Base-by-base conservation (phyloP, 345 rosid species). In the Sisymbrium irio region DNA sequence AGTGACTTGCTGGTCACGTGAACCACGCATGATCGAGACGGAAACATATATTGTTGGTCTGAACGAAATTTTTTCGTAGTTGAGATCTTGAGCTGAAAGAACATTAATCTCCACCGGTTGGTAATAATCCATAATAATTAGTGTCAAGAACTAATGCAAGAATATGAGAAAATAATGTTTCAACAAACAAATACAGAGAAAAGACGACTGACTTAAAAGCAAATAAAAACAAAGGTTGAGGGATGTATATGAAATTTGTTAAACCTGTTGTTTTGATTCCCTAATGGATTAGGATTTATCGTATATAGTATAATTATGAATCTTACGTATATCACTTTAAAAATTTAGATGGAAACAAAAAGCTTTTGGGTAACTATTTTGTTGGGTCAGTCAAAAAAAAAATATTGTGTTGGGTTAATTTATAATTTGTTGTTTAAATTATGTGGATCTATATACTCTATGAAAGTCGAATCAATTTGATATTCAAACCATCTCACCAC, bases 11-110 rank as follows among this genome's bases (percentile, higher is more conserved):
- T 60, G 14, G 69, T 61, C 74, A 51, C 57, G 69, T 53, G 79
- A 75, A 32, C 79, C 79, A 3, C 79, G 58, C 1, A 74, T 68
- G 32, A 75, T 64, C 4, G 74, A 75, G 41, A 68, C 79, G 0
- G 69, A 51, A 41, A 51, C 74, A 61, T 68, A 68, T n/a, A 75
- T 41, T 2, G 62, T 9, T 75, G 79, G 74, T 68, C 56, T 67
- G 69, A 75, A 49, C 32, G 67, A 33, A 51, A 25, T 57, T 47
- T 75, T 75, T 40, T 51, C 25, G 37, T 69, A 67, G 64, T 61
- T 22, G 56, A 75, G 79, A 53, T 60, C 40, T 75, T 75, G 69
- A 7, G 79, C 74, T 2, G 74, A 75, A 9, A 75, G 33, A 51
- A 75, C 10, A 56, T 61, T 51, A 1, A 75, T 42, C 56, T 75